Percentiles rank a stretch among this genome's conserved stretches.
phyloP scores from a whole-genome alignment of 495 filamentous ascomycete species.

The Aspergillus conjunctus region DNA sequence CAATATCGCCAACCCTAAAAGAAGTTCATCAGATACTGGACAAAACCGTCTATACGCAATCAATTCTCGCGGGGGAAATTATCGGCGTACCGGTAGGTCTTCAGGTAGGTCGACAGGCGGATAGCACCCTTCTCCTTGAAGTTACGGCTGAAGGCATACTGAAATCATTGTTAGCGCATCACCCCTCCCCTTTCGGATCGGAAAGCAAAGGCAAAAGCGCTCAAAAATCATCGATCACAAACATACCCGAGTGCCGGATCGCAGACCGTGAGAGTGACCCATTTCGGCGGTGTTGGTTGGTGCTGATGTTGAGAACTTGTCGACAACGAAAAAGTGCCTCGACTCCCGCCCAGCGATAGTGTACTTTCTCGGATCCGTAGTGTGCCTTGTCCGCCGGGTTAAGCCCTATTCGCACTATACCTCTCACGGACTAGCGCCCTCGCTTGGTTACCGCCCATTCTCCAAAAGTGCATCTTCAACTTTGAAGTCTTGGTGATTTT shows the following conservation, averaged over 20 bases:
- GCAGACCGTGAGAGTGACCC: conserved; percentile 96
- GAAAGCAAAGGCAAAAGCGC: conserved; percentile 16
- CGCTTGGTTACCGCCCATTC: conserved; percentile 28
- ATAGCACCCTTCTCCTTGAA: conserved; percentile 96
- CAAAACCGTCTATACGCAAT: conserved; percentile 21
- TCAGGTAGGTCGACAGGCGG: conserved; percentile 85
- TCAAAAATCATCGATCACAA: conserved; percentile 16
- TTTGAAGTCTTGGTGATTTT: conserved; percentile 26
- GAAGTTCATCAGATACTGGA: conserved; percentile 31
- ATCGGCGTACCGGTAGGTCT: conserved; percentile 75
- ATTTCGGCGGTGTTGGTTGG: conserved; percentile 62
- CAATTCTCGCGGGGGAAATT: conserved; percentile 12
- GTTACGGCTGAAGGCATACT: conserved; percentile 89
- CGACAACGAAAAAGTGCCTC: conserved; percentile 40
- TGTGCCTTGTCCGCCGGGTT: conserved; percentile 29
- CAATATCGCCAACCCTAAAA: conserved; percentile 90
- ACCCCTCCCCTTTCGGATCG: conserved; percentile 1
- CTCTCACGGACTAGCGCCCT: no score
- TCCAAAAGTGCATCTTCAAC: conserved; percentile 27
- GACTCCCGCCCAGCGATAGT: conserved; percentile 31
- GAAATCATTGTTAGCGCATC: conserved; percentile 37
- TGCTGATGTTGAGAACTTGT: conserved; percentile 48
- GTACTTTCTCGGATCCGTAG: conserved; percentile 32
- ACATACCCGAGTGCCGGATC: conserved; percentile 86
- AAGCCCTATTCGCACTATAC: conserved; percentile 30